Conservation (phyloP, 208 protist species). For the Strigomonas oncopelti region DNA sequence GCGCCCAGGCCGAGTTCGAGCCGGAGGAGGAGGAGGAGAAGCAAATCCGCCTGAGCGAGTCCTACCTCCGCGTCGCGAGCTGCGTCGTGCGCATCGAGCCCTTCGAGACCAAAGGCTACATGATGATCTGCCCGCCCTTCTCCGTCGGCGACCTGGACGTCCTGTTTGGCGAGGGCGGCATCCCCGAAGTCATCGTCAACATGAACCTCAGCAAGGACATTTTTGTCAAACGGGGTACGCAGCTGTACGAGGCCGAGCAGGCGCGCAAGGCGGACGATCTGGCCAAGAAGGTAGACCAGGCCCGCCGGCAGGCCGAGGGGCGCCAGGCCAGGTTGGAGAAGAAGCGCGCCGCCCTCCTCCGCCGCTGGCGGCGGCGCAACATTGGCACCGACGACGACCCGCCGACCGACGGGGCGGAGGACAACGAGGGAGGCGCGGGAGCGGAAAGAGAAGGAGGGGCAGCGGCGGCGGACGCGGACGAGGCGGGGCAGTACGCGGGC, state of each 20-base stretch:
- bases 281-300: background rate
- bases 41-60: conserved; percentile 70
- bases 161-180: conserved; percentile 54
- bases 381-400: conserved; percentile 75
- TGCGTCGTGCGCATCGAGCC: conserved; percentile 81
- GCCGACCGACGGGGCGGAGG: conserved; percentile 18
- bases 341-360: conserved; percentile 45
- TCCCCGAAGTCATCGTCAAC: conserved; percentile 74
- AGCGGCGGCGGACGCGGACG: conserved; percentile 24
- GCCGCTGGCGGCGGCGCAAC: conserved; percentile 85
- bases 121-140: conserved; percentile 80
- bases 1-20: conserved; percentile 75
- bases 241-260: conserved; percentile 17
- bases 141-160: conserved; percentile 74
- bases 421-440: conserved; percentile 11
- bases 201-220: conserved; percentile 55
- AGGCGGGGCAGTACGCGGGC: conserved; percentile 1
- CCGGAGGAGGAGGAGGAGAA: conserved; percentile 82
- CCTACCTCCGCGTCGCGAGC: conserved; percentile 78
- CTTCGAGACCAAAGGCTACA: conserved; percentile 84
- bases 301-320: background rate
- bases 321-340: conserved; percentile 3
- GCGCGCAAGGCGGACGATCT: background rate
- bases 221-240: conserved; percentile 29
- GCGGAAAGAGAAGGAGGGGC: background rate